phyloP scores from a whole-genome alignment of 2,329 filamentous ascomycete genomes.

The Paecilomyces sp. region DNA sequence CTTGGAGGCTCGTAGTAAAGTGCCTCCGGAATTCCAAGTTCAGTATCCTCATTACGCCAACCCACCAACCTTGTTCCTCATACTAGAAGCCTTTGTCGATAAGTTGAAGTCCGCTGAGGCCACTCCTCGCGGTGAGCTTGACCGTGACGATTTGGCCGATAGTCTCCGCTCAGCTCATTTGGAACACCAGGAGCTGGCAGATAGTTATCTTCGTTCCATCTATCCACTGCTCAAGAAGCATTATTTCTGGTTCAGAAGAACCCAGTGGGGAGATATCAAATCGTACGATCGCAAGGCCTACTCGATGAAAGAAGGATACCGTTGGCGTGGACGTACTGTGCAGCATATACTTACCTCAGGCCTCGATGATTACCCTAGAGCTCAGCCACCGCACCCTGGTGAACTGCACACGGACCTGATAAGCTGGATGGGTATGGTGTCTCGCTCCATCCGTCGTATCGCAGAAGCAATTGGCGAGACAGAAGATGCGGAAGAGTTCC shows the following conservation, averaged over 20 bases:
- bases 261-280: constrained; percentile 83
- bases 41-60: constrained; percentile 98
- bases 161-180: constrained; percentile 57
- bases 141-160: constrained; percentile 26
- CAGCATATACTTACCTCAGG: constrained; percentile 87
- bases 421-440: constrained; percentile 97
- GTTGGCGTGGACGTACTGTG: constrained; percentile 86
- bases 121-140: constrained; percentile 16
- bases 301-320: constrained; percentile 84
- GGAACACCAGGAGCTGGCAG: constrained; percentile 59
- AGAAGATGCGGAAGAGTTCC: constrained; percentile 70
- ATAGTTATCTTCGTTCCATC: constrained; percentile 65
- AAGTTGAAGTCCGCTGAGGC: constrained; percentile 53
- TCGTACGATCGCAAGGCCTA: constrained; percentile 85
- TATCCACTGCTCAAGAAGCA: constrained; percentile 85
- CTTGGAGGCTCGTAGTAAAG: constrained; percentile 85
- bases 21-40: constrained; percentile 83
- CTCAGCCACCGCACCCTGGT: constrained; percentile 88
- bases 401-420: constrained; percentile 94
- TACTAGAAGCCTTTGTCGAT: constrained; percentile 76
- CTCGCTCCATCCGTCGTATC: constrained; percentile 73
- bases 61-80: constrained; percentile 87
- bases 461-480: constrained; percentile 65
- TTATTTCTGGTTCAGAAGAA: constrained; percentile 91
- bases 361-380: constrained; percentile 90